Percentiles rank a stretch among this genome's conserved stretches.
Conservation (phyloP, 768 basidiomycete genomes). For the Suillus paluster region DNA sequence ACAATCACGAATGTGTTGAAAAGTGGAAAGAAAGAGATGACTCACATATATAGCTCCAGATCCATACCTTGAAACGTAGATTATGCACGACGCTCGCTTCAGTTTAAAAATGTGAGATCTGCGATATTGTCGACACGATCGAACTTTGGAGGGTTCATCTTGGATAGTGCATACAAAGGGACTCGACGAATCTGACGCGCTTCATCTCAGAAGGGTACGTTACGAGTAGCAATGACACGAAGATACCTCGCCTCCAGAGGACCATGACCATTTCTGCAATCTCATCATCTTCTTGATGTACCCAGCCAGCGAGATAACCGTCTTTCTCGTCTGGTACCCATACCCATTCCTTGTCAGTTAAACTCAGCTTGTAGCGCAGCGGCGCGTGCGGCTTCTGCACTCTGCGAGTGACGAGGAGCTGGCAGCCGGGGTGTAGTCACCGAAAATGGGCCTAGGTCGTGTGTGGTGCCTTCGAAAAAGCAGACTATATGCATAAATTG, state of each 20-base stretch:
- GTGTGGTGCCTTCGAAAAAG: too few relatives aligned
- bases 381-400: slow-evolving; percentile 75
- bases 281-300: slow-evolving; percentile 85
- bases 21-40: slow-evolving; percentile 18
- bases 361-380: slow-evolving; percentile 95
- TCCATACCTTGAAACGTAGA: slow-evolving; percentile 86
- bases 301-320: slow-evolving; percentile 95
- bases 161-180: slow-evolving; percentile 81
- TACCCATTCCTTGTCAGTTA: slow-evolving; percentile 98
- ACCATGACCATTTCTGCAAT: slow-evolving; percentile 84
- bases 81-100: slow-evolving; percentile 99
- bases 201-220: slow-evolving; percentile 7
- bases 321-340: slow-evolving; percentile 95
- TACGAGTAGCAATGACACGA: slow-evolving; percentile 3
- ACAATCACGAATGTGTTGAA: slow-evolving; percentile 12
- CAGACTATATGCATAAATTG: too few relatives aligned
- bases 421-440: slow-evolving; percentile 30
- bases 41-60: slow-evolving; percentile 92
- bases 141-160: slow-evolving; percentile 99
- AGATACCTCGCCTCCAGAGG: slow-evolving; percentile 79
- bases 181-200: slow-evolving; percentile 60
- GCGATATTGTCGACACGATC: slow-evolving; percentile 98
- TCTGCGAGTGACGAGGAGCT: slow-evolving; percentile 51
- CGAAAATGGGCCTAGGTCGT: too few relatives aligned
- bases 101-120: slow-evolving; percentile 95